Evolutionary conservation across 345 rosid species (phyloP), one percentile per base, ranked within the genome.

Genomic region (Physaria fendleri): DNA sequence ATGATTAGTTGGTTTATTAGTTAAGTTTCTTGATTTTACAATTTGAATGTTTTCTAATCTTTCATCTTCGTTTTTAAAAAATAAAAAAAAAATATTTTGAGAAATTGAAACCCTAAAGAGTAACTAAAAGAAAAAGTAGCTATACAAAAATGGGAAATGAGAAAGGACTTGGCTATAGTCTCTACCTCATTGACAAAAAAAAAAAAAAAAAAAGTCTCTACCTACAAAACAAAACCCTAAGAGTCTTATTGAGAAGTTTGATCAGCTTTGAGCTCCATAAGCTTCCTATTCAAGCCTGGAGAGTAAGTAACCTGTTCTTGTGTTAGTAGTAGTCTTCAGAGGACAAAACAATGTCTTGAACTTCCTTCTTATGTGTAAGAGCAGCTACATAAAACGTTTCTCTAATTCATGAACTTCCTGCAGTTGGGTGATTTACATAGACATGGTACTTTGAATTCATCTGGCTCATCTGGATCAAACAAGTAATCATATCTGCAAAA

Each of bases 321-420:
- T 2, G 75, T 71, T 64, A 64, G 61, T 35, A 24, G 71, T 42
- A 61, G 33, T 43, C 23, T n/a, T n/a, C n/a, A n/a, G 65, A 34
- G 54, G 32, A 28, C 22, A 45, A 45, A 43, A 30, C 35, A n/a
- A 12, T 21, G 14, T n/a, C 28, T 13, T n/a, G 29, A n/a, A n/a
- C n/a, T n/a, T n/a, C n/a, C 54, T 35, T 53, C 42, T 30, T 39
- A 29, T 34, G 41, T 35, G 55, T 68, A 34, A 51, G 40, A 51
- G 18, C 39, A 68, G 49, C 62, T 69, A 40, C 66, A 53, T 15
- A 5, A 29, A 52, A 29, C 29, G n/a, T n/a, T 23, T 61, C 62
- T 80, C 95, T 94, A 94, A 69, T 94, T 94, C 99, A 94, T 94
- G 81, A 81, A 94, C 68, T 94, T 82, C 54, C 96, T 76, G 81